Base-by-base conservation (phyloP, 2,329 filamentous ascomycete genomes). In the Ophiostoma sp. region DNA sequence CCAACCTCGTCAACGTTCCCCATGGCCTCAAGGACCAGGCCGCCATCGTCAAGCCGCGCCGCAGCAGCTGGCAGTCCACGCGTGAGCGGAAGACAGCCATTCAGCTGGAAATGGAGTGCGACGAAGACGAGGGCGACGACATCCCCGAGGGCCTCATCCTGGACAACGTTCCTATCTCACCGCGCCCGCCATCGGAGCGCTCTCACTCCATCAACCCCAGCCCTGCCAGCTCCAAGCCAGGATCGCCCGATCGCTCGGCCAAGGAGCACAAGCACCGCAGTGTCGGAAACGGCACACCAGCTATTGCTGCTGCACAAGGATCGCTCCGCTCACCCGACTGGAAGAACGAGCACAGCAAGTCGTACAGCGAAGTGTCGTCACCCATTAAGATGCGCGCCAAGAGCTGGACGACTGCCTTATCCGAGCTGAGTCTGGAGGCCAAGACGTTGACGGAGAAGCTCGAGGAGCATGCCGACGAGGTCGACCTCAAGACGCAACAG, bases 91-190 rank as follows among this genome's bases (percentile, higher is more conserved):
- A 94, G 80, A 89, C 91, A 0, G 85, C 88, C 0, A 83, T 90
- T 74, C 89, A 95, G 78, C 84, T 94, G 70, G 93, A 96, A 79
- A 88, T 89, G 72, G 93, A 95, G 79, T 95, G 88, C 75, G 90
- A 93, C 77, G 89, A 91, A 69, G 92, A 95, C 77, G 91, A 94
- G 71, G 90, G 89, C 71, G 92, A 94, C 78, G 89, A 93, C 73
- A 91, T 96, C 39, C 93, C 93, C 0, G 92, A 95, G 33, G 92
- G 93, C 71, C 87, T 93, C 31, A 87, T 94, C 70, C 87, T 96
- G 64, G 92, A 93, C 82, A 96, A 96, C 76, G 91, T 96, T 1
- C 93, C 93, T 5, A 89, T 96, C 63, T 95, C 93, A 0, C 93
- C 93, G n/a, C 86, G 90, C 1, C 89, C 89, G 1, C 83, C 84